A percentile compares a stretch with the other conserved stretches of the same genome.
Conservation (phyloP, 2,329 filamentous ascomycete genomes). For the Pseudocercospora macadamiae region DNA sequence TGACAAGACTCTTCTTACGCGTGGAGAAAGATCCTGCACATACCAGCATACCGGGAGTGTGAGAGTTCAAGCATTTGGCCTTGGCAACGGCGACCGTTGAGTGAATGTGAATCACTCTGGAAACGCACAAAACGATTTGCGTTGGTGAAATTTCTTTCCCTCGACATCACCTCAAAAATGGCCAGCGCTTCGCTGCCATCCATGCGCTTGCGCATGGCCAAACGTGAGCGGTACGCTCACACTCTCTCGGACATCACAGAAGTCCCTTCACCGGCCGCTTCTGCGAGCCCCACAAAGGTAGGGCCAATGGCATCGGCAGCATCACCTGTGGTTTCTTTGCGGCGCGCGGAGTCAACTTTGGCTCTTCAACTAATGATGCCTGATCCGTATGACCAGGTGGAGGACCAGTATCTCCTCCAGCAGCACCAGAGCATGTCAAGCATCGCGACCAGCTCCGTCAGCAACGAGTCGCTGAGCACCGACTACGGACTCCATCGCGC, state of each 20-base stretch:
- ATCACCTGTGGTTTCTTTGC: background rate
- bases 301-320: background rate
- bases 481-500: conserved; percentile 18
- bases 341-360: background rate
- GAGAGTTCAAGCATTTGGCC: background rate
- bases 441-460: conserved; percentile 13
- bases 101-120: background rate
- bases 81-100: background rate
- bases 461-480: conserved; percentile 8
- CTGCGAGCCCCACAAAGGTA: conserved; percentile 3
- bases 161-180: background rate
- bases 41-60: no score
- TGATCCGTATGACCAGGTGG: background rate
- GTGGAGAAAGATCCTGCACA: no score
- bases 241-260: background rate
- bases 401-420: background rate
- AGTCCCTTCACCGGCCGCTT: background rate
- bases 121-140: background rate
- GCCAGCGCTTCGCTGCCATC: background rate
- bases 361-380: background rate
- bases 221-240: background rate
- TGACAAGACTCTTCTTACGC: no score
- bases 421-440: background rate
- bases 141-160: background rate
- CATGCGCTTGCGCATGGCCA: background rate